Conservation (phyloP, 2,329 filamentous ascomycete species). For the Botrytis fragariae region DNA sequence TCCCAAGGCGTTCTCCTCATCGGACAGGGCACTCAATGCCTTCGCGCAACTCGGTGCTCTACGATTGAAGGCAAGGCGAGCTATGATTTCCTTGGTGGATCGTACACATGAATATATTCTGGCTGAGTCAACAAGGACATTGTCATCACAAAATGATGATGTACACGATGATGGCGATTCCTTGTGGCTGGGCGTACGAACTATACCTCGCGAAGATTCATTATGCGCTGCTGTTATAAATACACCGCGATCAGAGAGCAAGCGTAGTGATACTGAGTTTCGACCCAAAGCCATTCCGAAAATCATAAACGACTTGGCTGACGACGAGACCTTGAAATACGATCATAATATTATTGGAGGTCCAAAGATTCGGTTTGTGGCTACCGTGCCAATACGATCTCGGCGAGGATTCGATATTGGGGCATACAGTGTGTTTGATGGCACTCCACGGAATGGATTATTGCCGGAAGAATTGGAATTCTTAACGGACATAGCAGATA, state of each 20-base stretch:
- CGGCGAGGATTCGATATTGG: constrained; percentile 33
- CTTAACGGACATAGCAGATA: constrained; percentile 53
- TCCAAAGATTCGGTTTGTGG: constrained; percentile 31
- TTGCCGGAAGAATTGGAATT: constrained; percentile 50
- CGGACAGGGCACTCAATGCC: constrained; percentile 44
- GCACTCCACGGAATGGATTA: constrained; percentile 52
- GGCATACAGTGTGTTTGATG: constrained; percentile 50
- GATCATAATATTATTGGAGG: constrained; percentile 25
- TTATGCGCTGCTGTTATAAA: constrained; percentile 32
- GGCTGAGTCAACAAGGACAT: constrained; percentile 46
- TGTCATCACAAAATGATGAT: constrained; percentile 35
- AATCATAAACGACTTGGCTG: constrained; percentile 18
- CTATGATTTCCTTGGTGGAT: constrained; percentile 43
- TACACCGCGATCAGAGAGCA: not conserved
- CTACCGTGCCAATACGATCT: constrained; percentile 32
- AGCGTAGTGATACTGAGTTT: not conserved
- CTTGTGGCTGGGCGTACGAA: constrained; percentile 14
- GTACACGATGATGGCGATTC: constrained; percentile 17
- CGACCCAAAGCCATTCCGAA: constrained; percentile 10
- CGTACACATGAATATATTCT: constrained; percentile 33
- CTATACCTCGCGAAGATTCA: constrained; percentile 19
- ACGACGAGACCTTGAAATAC: constrained; percentile 24
- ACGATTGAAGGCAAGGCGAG: constrained; percentile 46
- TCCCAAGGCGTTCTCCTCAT: constrained; percentile 34
- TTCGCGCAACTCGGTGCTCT: constrained; percentile 50